A percentile compares a stretch with the other conserved stretches of the same genome.
Conservation (phyloP, 305 asterid species). For the Fraxinus greggii region DNA sequence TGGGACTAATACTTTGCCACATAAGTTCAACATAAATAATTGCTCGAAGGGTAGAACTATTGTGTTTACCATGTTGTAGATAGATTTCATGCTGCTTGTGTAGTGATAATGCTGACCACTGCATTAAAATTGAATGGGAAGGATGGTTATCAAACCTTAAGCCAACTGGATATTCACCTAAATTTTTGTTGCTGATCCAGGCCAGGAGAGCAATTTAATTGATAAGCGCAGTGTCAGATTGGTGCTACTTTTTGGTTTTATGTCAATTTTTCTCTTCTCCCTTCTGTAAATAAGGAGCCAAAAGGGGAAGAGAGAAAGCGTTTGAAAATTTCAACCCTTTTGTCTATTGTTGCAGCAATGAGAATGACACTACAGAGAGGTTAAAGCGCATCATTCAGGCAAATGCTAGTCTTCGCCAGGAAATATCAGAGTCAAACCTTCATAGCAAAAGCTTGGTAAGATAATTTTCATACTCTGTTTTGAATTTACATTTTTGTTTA, state of each 20-base stretch:
- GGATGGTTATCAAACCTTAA: constrained; percentile 3
- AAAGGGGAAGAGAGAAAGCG: not conserved
- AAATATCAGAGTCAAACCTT: constrained; percentile 42
- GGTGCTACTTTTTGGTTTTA: not conserved
- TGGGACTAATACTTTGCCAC: not conserved
- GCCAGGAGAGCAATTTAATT: not conserved
- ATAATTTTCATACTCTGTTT: constrained; percentile 15
- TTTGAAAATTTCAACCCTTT: not conserved
- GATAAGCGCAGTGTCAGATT: not conserved
- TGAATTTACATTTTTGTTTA: not conserved
- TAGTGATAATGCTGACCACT: constrained; percentile 16
- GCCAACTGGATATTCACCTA: constrained; percentile 8
- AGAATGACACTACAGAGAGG: constrained; percentile 82
- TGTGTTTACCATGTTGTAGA: not conserved
- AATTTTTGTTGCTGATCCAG: not conserved
- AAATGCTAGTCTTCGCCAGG: constrained; percentile 69
- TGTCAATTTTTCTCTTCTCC: not conserved
- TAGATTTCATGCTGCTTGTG: constrained; percentile 4
- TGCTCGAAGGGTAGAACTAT: not conserved
- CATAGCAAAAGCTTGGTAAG: constrained; percentile 50
- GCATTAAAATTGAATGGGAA: not conserved
- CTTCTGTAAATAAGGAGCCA: not conserved
- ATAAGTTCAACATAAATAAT: not conserved
- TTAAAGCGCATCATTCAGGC: constrained; percentile 65
- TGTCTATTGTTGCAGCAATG: constrained; percentile 62